Conservation (phyloP, 179 eudicot species). For the Spinacia oleracea region DNA sequence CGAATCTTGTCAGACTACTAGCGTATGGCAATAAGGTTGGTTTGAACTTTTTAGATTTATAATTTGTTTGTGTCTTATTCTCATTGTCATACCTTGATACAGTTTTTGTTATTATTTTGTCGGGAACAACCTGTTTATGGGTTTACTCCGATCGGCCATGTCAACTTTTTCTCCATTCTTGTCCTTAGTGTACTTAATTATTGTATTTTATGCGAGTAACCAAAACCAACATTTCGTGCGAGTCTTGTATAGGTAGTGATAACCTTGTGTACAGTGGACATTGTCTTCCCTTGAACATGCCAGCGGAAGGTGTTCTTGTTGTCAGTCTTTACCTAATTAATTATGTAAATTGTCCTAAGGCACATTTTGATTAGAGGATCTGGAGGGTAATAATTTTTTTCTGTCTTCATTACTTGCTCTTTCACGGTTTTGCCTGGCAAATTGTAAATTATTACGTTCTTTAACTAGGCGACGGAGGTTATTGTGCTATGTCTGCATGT, state of each 20-base stretch:
- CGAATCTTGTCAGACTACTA: constrained; percentile 79
- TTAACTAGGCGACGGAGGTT: neutral
- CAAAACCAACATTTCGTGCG: neutral
- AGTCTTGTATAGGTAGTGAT: neutral
- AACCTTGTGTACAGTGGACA: neutral
- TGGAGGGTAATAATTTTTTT: no score
- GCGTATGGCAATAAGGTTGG: constrained; percentile 86
- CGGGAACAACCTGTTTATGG: neutral
- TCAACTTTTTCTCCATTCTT: neutral
- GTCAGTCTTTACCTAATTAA: neutral
- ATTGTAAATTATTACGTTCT: neutral
- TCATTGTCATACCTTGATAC: neutral
- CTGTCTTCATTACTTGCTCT: neutral
- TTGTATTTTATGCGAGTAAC: neutral
- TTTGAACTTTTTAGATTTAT: neutral
- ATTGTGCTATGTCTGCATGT: neutral
- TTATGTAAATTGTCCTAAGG: no score
- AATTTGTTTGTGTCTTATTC: neutral
- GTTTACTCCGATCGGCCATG: neutral
- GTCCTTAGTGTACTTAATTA: neutral
- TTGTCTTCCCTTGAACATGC: neutral
- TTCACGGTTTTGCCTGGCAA: neutral
- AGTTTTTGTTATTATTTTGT: neutral
- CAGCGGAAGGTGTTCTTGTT: neutral
- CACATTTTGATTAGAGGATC: no score